phyloP scores from a whole-genome alignment of 164 flowering plant genomes.

The Vitis riparia region DNA sequence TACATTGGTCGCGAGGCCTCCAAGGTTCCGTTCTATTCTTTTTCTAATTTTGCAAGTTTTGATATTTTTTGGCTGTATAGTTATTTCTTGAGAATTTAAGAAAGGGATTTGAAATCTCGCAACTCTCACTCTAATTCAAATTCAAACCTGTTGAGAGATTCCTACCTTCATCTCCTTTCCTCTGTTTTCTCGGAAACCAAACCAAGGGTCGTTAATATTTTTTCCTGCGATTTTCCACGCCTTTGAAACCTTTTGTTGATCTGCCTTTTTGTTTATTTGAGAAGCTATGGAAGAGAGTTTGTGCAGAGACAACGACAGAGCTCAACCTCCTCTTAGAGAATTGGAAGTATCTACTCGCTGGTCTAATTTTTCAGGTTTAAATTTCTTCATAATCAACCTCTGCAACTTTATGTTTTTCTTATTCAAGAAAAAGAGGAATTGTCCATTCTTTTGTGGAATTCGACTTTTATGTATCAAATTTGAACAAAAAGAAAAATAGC shows the following conservation, averaged over 20 bases:
- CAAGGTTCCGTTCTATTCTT: constrained; percentile 50
- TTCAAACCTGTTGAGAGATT: no score
- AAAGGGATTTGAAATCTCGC: no score
- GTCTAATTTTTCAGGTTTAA: constrained; percentile 78
- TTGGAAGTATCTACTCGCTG: constrained; percentile 85
- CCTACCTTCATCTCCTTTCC: background rate
- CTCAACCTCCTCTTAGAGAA: constrained; percentile 69
- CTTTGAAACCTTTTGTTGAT: constrained; percentile 5
- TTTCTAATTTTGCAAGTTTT: background rate
- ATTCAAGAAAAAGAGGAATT: background rate
- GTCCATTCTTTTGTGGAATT: background rate
- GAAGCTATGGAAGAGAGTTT: constrained; percentile 91
- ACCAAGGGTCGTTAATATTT: background rate
- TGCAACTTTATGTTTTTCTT: background rate
- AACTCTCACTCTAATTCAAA: no score
- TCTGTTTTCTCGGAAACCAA: background rate
- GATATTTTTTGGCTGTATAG: no score
- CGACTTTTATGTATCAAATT: no score
- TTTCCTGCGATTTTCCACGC: background rate
- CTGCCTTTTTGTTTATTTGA: constrained; percentile 10
- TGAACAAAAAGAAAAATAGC: no score
- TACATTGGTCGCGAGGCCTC: constrained; percentile 94
- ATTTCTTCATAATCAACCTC: background rate
- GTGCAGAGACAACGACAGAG: constrained; percentile 69
- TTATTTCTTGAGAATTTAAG: no score